These are phyloP conservation scores for Articulospora tetracladia DNA, from an alignment of 495 filamentous ascomycete genomes.

Conservation along the genomic window DNA sequence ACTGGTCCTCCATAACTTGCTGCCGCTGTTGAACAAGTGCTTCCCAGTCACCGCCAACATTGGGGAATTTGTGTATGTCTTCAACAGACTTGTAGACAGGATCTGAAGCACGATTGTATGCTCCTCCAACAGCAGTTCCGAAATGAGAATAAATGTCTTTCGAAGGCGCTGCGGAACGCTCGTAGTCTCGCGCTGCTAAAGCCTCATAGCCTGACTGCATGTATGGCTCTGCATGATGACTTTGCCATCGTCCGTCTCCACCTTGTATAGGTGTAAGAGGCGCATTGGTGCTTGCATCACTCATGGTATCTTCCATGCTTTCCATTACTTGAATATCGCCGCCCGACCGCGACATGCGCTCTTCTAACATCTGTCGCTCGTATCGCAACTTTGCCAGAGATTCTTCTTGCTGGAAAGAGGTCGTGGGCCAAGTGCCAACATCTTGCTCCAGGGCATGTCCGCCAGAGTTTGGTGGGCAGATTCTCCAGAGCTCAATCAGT, in stretches of 20 bases:
- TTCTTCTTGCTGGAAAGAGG: slow-evolving; percentile 48
- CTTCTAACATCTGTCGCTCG: slow-evolving; percentile 38
- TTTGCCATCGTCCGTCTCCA: slow-evolving; percentile 45
- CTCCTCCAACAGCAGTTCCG: slow-evolving; percentile 33
- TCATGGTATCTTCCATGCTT: slow-evolving; percentile 23
- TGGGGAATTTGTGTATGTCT: slow-evolving; percentile 20
- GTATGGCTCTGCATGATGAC: slow-evolving; percentile 55
- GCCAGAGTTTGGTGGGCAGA: slow-evolving; percentile 46
- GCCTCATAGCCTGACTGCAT: slow-evolving; percentile 66
- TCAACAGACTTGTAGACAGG: slow-evolving; percentile 52
- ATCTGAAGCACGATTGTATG: slow-evolving; percentile 54
- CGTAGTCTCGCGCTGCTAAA: slow-evolving; percentile 46
- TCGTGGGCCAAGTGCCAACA: slow-evolving; percentile 35
- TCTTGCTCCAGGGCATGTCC: slow-evolving; percentile 36
- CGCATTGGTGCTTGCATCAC: slow-evolving; percentile 18
- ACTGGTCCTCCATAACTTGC: slow-evolving; percentile 55
- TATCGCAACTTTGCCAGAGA: slow-evolving; percentile 43
- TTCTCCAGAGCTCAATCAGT: slow-evolving; percentile 64
- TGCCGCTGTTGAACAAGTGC: slow-evolving; percentile 37
- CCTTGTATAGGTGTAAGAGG: slow-evolving; percentile 48
- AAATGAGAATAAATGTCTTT: slow-evolving; percentile 39
- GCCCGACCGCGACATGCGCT: slow-evolving; percentile 21
- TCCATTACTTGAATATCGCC: slow-evolving; percentile 28
- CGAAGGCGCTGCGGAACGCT: slow-evolving; percentile 30
- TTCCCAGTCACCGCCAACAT: slow-evolving; percentile 32